These are phyloP conservation scores for Telfairia occidentalis DNA, from an alignment of 331 rosid genomes.

Conservation along the genomic window DNA sequence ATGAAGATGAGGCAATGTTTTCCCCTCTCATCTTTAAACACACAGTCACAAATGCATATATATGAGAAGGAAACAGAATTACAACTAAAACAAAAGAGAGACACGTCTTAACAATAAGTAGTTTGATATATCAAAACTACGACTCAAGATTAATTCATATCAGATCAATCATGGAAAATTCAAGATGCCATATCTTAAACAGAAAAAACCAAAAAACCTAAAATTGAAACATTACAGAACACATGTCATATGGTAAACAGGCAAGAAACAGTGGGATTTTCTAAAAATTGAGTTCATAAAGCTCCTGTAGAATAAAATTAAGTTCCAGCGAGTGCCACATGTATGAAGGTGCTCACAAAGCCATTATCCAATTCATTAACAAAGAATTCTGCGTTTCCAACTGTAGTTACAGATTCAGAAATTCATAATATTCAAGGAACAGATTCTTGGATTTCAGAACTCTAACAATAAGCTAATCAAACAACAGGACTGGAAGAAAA, in stretches of 20 bases:
- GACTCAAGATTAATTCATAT: neutral
- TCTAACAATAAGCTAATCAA: neutral
- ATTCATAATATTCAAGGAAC: neutral
- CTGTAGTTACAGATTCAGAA: neutral
- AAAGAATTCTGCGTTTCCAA: neutral
- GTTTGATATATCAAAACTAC: neutral
- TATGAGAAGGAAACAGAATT: neutral
- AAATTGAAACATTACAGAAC: neutral
- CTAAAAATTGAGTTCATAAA: neutral
- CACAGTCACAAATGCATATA: neutral
- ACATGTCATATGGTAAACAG: neutral
- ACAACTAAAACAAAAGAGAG: neutral
- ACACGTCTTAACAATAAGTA: neutral
- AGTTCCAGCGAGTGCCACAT: neutral
- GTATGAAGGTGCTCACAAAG: neutral
- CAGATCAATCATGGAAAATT: neutral
- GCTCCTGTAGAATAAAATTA: neutral
- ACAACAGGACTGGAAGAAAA: neutral
- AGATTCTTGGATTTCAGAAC: conserved; percentile 1
- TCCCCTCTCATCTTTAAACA: neutral
- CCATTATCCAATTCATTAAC: neutral
- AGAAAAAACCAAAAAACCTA: neutral
- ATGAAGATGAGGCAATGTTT: neutral
- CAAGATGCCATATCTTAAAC: neutral
- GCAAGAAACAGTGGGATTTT: neutral